Percentiles rank a stretch among this genome's conserved stretches.
Conservation (phyloP, 2,329 filamentous ascomycete genomes). For the Ophiostoma sp. region DNA sequence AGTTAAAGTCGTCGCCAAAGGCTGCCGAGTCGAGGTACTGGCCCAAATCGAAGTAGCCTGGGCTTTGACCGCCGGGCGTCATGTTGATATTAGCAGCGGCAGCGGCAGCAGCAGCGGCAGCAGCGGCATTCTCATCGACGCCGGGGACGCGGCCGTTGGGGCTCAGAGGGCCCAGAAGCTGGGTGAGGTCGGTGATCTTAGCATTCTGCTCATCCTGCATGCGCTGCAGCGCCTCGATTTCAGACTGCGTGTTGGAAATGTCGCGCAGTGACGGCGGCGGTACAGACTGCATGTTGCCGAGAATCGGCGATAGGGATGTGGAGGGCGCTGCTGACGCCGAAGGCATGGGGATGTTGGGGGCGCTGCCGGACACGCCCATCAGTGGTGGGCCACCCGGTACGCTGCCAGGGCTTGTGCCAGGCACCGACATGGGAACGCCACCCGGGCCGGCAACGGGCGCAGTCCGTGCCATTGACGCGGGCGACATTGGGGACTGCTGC, state of each 20-base stretch:
- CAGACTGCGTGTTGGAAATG: constrained; percentile 63
- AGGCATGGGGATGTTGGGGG: constrained; percentile 9
- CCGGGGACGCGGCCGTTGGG: constrained; percentile 75
- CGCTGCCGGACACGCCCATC: constrained; percentile 16
- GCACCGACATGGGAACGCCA: constrained; percentile 17
- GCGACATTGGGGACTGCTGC: constrained; percentile 23
- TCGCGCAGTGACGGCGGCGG: constrained; percentile 55
- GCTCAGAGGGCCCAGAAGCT: constrained; percentile 70
- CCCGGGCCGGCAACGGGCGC: constrained; percentile 18
- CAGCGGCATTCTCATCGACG: constrained; percentile 43
- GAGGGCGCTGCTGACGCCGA: constrained; percentile 23
- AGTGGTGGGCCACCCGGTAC: neutral
- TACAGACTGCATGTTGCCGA: constrained; percentile 43
- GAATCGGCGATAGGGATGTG: constrained; percentile 41
- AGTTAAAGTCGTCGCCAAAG: constrained; percentile 48
- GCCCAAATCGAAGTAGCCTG: constrained; percentile 43
- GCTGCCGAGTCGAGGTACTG: constrained; percentile 44
- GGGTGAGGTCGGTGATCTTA: constrained; percentile 69
- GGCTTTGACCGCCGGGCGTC: constrained; percentile 28
- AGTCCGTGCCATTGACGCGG: constrained; percentile 13
- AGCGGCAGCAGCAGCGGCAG: neutral
- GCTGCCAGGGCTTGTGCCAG: neutral
- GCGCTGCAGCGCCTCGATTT: constrained; percentile 72
- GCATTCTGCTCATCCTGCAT: constrained; percentile 74
- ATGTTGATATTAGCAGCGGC: neutral